Conservation (phyloP, 83 land plant genomes). For the Thuja plicata region DNA sequence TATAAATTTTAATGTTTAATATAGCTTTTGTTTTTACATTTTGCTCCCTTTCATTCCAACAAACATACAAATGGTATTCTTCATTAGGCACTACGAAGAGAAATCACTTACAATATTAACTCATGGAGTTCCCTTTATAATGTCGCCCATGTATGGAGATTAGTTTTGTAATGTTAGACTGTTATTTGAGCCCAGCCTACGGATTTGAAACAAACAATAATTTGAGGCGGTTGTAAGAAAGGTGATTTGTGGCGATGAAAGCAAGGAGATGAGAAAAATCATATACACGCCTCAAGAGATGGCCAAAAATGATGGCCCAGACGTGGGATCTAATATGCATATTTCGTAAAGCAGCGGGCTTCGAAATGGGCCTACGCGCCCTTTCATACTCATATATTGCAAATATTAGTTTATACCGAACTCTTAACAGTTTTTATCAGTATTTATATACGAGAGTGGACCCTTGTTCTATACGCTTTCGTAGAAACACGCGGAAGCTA, state of each 20-base stretch:
- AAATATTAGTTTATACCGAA: neutral
- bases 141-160: slow-evolving; percentile 14
- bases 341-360: neutral
- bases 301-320: neutral
- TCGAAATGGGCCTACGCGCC: no score
- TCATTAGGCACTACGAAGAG: neutral
- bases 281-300: neutral
- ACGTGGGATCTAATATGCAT: neutral
- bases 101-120: neutral
- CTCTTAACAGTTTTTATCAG: no score
- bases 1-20: no score
- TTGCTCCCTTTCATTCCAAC: neutral
- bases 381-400: neutral
- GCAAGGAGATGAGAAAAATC: neutral
- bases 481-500: no score
- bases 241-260: neutral
- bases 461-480: no score
- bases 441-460: no score
- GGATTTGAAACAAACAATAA: neutral
- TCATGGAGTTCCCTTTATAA: neutral
- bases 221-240: neutral
- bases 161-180: neutral
- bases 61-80: neutral
- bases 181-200: neutral
- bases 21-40: no score